Evolutionary conservation across 345 rosid species (phyloP).

Genomic region (Carallia pectinifolia): DNA sequence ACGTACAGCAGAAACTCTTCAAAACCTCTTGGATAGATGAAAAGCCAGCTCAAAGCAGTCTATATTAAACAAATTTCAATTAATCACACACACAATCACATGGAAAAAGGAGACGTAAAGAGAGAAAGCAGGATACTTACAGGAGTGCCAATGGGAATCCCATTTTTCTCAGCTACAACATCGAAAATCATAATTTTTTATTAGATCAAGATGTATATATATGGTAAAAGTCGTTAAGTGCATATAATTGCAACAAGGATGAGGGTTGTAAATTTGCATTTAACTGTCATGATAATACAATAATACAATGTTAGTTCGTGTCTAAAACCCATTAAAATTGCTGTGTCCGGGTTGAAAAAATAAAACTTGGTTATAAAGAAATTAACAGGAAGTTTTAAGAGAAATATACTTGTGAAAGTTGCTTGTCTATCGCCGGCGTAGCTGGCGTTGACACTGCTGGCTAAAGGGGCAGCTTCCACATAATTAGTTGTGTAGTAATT

Average conservation of each 20-base stretch:
- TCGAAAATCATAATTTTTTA: background rate
- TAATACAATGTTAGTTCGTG: too few relatives aligned
- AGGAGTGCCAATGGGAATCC: constrained; percentile 24
- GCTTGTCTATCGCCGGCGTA: constrained; percentile 4
- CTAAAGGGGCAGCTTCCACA: constrained; percentile 12
- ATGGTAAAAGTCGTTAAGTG: too few relatives aligned
- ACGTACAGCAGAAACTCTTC: constrained; percentile 38
- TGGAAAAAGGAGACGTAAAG: background rate
- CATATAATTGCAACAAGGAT: too few relatives aligned
- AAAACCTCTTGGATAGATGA: constrained; percentile 54
- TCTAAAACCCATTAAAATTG: background rate
- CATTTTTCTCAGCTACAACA: constrained; percentile 15
- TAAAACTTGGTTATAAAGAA: too few relatives aligned
- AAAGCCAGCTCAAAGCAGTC: constrained; percentile 55
- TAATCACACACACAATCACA: background rate
- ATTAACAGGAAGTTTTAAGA: too few relatives aligned
- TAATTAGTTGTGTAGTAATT: constrained; percentile 19
- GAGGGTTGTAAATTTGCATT: too few relatives aligned
- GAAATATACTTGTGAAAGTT: background rate
- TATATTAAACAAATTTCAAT: constrained; percentile 20
- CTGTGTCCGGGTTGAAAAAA: too few relatives aligned
- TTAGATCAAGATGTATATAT: background rate
- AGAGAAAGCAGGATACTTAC: background rate
- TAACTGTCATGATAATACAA: too few relatives aligned
- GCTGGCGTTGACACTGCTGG: constrained; percentile 7